Evolutionary conservation across 164 flowering plant species (phyloP).

Genomic region (Santalum album): DNA sequence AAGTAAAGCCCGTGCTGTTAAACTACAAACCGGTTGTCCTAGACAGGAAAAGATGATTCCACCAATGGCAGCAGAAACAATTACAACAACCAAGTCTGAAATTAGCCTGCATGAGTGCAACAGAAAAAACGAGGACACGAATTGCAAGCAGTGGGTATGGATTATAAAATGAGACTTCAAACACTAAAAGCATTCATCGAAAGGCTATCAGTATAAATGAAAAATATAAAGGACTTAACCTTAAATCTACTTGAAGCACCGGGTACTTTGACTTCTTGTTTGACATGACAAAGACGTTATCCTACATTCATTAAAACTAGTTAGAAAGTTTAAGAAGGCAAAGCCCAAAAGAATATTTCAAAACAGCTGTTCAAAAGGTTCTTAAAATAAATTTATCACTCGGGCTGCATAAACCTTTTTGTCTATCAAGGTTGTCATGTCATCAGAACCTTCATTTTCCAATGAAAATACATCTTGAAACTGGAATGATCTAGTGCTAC

Average conservation of each 20-base stretch:
- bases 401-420: conserved; percentile 44
- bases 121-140: conserved; percentile 1
- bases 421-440: conserved; percentile 70
- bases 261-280: conserved; percentile 95
- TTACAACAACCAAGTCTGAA: conserved; percentile 89
- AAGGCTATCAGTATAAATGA: neutral
- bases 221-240: conserved; percentile 30
- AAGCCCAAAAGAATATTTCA: too few species aligned
- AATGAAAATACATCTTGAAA: conserved; percentile 72
- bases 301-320: conserved; percentile 49
- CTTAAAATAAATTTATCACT: neutral
- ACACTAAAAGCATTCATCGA: neutral
- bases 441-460: conserved; percentile 78
- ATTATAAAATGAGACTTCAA: neutral
- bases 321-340: too few species aligned
- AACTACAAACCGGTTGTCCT: conserved; percentile 85
- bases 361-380: neutral
- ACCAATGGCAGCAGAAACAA: conserved; percentile 95
- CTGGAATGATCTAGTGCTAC: conserved; percentile 80
- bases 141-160: conserved; percentile 1
- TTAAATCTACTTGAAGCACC: conserved; percentile 88
- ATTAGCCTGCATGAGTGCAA: conserved; percentile 53
- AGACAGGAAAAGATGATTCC: conserved; percentile 85
- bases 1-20: neutral
- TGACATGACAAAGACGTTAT: conserved; percentile 93